Percentiles rank a stretch among this genome's conserved stretches.
Evolutionary conservation across 768 basidiomycete species (phyloP).

Genomic region (Psilocybe cubensis): DNA sequence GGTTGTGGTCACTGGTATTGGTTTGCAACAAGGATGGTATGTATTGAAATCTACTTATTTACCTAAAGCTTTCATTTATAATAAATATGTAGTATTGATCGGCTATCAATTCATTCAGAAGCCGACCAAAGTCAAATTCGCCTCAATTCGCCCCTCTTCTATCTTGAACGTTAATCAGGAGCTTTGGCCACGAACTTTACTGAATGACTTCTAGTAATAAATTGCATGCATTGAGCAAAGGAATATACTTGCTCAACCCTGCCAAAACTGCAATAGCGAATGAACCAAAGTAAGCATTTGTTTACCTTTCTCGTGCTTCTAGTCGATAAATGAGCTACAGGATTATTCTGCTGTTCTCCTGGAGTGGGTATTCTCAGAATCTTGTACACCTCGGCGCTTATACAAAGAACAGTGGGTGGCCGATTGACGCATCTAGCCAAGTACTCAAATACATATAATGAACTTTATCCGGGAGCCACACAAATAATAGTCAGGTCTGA

Average conservation of each 20-base stretch:
- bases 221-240: not conserved
- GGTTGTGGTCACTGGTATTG: too few relatives aligned
- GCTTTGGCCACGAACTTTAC: too few relatives aligned
- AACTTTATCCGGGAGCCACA: constrained; percentile 45
- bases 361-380: constrained; percentile 41
- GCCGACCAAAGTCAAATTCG: too few relatives aligned
- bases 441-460: constrained; percentile 42
- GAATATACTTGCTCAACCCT: constrained; percentile 6
- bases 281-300: not conserved
- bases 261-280: not conserved
- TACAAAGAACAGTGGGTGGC: constrained; percentile 43
- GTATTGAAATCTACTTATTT: too few relatives aligned
- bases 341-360: constrained; percentile 47
- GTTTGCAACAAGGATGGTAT: too few relatives aligned
- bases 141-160: too few relatives aligned
- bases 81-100: too few relatives aligned
- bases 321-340: too few relatives aligned
- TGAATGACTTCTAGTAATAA: not conserved
- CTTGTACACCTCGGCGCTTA: not conserved
- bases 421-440: constrained; percentile 47
- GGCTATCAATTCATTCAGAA: too few relatives aligned
- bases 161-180: too few relatives aligned
- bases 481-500: constrained; percentile 44
- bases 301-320: too few relatives aligned
- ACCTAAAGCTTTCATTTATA: too few relatives aligned